Base-by-base conservation (phyloP, 2,329 filamentous ascomycete genomes). In the Trichoderma gracile region DNA sequence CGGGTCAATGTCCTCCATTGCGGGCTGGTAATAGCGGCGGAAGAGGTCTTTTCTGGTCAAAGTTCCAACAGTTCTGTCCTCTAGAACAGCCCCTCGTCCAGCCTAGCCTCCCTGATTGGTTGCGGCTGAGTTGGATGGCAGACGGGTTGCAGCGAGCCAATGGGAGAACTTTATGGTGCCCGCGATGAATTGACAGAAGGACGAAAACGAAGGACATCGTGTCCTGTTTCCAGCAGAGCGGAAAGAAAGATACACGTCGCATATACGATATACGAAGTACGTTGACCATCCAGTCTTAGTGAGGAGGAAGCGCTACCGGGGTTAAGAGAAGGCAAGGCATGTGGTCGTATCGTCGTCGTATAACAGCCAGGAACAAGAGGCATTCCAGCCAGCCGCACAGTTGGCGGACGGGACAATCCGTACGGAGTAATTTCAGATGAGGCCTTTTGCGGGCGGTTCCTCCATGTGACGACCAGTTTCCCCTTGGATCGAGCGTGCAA, bases 401-500 rank as follows among this genome's bases (percentile, higher is more conserved):
- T 63, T 56, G 60, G 60, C 19, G 27, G 60, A 43, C 14, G 14
- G 15, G 27, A 47, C 42, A 56, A 63, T 56, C 45, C 60, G 25
- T 56, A 63, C 60, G 60, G 60, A 55, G 52, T 56, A 63, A 63
- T 63, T 63, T 63, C 60, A 53, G 33, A 46, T 40, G 47, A 23
- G 47, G 47, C 59, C 46, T 50, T 62, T 46, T 54, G 19, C 40
- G n/a, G 23, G 9, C 23, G 7, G 21, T 38, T 43, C n/a, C n/a
- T 33, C 49, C 33, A 52, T 61, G 59, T 62, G 59, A 62, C 49
- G 47, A 23, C 49, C 2, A n/a, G 58, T 17, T 33, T 10, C 17
- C 30, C 21, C 15, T 19, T 49, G 25, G 40, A 25, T 49, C 7
- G 49, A 27, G 33, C 21, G n/a, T 40, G 49, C 19, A 33, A 38